Evolutionary conservation across 441 rosid genomes (phyloP).

Genomic region (Arabidopsis lyrata): DNA sequence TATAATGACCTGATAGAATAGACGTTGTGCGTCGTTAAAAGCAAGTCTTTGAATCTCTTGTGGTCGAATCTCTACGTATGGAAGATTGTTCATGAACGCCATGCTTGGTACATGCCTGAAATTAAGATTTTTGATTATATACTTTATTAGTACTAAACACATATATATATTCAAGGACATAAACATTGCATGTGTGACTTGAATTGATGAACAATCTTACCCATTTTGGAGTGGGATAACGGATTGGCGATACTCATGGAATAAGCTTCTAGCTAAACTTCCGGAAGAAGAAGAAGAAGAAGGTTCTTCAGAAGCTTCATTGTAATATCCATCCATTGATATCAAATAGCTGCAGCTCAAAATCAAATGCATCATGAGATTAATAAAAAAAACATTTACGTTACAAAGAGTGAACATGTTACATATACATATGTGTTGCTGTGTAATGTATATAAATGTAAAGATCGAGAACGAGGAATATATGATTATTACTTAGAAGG

Average conservation of each 20-base stretch:
- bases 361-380: conserved; percentile 7
- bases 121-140: not conserved
- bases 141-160: not conserved
- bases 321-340: conserved; percentile 61
- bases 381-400: not conserved
- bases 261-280: conserved; percentile 52
- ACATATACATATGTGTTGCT: too few relatives aligned
- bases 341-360: conserved; percentile 51
- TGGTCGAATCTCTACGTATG: conserved; percentile 59
- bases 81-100: conserved; percentile 60
- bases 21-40: conserved; percentile 54
- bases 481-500: conserved; percentile 54
- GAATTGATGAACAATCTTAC: conserved; percentile 38
- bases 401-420: not conserved
- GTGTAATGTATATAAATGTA: not conserved
- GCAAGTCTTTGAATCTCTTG: conserved; percentile 54
- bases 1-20: conserved; percentile 66
- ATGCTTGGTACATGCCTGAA: conserved; percentile 69
- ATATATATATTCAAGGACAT: not conserved
- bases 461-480: not conserved
- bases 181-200: not conserved
- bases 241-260: conserved; percentile 56
- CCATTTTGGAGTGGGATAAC: conserved; percentile 49
- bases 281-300: conserved; percentile 50
- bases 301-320: conserved; percentile 51